A percentile compares a stretch with the other conserved stretches of the same genome.
Evolutionary conservation across 2,329 filamentous ascomycete species (phyloP).

Genomic region (Ophiobolus disseminans): DNA sequence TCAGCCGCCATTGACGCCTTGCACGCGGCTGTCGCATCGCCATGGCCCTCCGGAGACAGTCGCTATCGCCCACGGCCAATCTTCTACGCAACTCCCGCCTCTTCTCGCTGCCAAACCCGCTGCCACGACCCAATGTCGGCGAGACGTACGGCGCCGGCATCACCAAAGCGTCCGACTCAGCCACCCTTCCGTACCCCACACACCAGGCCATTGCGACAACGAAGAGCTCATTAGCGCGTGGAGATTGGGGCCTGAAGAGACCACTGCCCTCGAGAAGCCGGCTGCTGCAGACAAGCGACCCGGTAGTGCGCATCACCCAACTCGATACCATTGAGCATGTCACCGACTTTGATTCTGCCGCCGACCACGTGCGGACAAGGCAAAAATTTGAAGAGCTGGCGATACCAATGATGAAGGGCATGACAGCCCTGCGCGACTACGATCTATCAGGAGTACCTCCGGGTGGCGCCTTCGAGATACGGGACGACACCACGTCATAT

Average conservation of each 20-base stretch:
- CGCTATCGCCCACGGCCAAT: conserved; percentile 65
- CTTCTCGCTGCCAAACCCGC: conserved; percentile 82
- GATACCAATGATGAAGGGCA: conserved; percentile 66
- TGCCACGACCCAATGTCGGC: conserved; percentile 65
- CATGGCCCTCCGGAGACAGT: conserved; percentile 46
- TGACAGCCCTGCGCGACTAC: conserved; percentile 25
- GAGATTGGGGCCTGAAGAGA: conserved; percentile 94
- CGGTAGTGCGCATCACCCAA: conserved; percentile 76
- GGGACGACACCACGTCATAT: conserved; percentile 44
- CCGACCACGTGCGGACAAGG: conserved; percentile 80
- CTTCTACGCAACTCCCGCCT: conserved; percentile 87
- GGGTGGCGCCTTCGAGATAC: conserved; percentile 40
- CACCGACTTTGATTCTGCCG: conserved; percentile 84
- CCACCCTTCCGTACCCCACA: conserved; percentile 80
- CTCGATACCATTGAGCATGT: conserved; percentile 87
- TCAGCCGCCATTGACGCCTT: conserved; percentile 43
- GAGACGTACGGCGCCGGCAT: conserved; percentile 56
- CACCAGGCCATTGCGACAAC: conserved; percentile 84
- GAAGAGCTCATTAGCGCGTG: conserved; percentile 71
- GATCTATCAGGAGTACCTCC: conserved; percentile 19
- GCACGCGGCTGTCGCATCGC: conserved; percentile 46
- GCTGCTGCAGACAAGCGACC: conserved; percentile 72
- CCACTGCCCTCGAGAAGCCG: conserved; percentile 74
- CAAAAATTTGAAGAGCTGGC: conserved; percentile 86
- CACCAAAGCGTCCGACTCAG: conserved; percentile 66